Evolutionary conservation across 495 filamentous ascomycete species (phyloP).

Genomic region (Hyaloscypha finlandica): DNA sequence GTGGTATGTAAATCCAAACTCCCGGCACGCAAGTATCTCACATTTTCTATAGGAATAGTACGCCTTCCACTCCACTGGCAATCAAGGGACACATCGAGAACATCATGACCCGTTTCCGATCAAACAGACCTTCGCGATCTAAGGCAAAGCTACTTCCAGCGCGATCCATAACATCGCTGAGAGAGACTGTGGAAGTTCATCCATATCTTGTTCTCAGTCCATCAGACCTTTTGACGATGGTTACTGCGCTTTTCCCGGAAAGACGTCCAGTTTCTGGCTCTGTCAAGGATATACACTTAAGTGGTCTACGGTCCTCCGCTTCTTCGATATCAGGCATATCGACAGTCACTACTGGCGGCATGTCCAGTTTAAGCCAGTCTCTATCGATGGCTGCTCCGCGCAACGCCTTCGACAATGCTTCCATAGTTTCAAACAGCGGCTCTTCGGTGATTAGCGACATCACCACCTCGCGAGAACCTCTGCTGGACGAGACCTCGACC

Average conservation of each 20-base stretch:
- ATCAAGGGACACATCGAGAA: slow-evolving; percentile 75
- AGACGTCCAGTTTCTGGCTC: slow-evolving; percentile 53
- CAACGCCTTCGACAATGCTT: slow-evolving; percentile 55
- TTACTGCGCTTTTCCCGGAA: slow-evolving; percentile 72
- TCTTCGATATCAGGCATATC: slow-evolving; percentile 69
- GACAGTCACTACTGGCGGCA: slow-evolving; percentile 39
- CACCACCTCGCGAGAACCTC: slow-evolving; percentile 63
- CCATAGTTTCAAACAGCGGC: slow-evolving; percentile 64
- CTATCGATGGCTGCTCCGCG: slow-evolving; percentile 37
- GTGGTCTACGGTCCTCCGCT: slow-evolving; percentile 59
- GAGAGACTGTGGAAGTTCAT: slow-evolving; percentile 70
- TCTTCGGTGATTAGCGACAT: slow-evolving; percentile 70
- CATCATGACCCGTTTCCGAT: slow-evolving; percentile 68
- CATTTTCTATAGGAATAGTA: slow-evolving; percentile 51
- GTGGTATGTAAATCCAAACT: slow-evolving; percentile 38
- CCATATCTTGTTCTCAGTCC: slow-evolving; percentile 73
- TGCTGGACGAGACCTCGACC: slow-evolving; percentile 53
- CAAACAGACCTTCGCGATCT: slow-evolving; percentile 48
- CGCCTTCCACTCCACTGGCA: slow-evolving; percentile 61
- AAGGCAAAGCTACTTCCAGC: slow-evolving; percentile 66
- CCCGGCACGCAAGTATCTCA: background rate
- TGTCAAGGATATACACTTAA: slow-evolving; percentile 44
- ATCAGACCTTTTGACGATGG: slow-evolving; percentile 69
- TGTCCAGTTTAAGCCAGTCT: slow-evolving; percentile 28
- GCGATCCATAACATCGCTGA: slow-evolving; percentile 66